Evolutionary conservation across 129 eudicot genomes (phyloP), one percentile per base, ranked within the genome.

Genomic region (Centella asiatica): DNA sequence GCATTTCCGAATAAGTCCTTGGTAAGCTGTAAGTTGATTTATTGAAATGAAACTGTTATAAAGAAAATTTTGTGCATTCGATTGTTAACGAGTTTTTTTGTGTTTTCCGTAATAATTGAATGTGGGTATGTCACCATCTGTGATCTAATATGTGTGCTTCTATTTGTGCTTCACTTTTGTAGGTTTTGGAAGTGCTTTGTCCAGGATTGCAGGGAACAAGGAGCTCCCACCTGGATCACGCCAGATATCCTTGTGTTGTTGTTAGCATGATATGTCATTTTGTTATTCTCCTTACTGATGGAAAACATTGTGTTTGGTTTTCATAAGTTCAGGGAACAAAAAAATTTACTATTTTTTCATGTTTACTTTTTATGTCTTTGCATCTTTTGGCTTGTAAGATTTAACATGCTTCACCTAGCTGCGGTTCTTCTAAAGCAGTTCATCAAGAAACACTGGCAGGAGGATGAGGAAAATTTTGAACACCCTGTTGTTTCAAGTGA

Each of bases 361-460:
- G 7, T 4, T 2, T 18, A 12, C 11, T 33, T 19, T 58, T 58
- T 19, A 46, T 58, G 33, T 19, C 6, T 7, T 48, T 69, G 64
- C 50, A 42, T 78, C 59, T 5, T 60, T 67, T 36, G 1, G 40
- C 42, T 80, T 89, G 88, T 81, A 65, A 66, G 68, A 67, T 47
- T 90, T 90, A 73, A 90, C 95, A 32, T 36, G 50, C 36, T 60
- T 60, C 60, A 92, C 96, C 76, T 92, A 84, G 96, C 96, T 72
- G 96, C 88, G 17, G 96, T 92, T 75, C 78, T 92, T 65, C 69
- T 92, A 60, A 92, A 87, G 68, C 99, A 92, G 73, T 84, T 79
- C 60, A 74, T 92, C 29, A 84, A 78, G 85, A 92, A 92, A 71
- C 99, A 92, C 70, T 92, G 99, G 99, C 77, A 82, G 64, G 96